Base-by-base conservation (phyloP, 148 eudicot genomes). In the Euryodendron excelsum region DNA sequence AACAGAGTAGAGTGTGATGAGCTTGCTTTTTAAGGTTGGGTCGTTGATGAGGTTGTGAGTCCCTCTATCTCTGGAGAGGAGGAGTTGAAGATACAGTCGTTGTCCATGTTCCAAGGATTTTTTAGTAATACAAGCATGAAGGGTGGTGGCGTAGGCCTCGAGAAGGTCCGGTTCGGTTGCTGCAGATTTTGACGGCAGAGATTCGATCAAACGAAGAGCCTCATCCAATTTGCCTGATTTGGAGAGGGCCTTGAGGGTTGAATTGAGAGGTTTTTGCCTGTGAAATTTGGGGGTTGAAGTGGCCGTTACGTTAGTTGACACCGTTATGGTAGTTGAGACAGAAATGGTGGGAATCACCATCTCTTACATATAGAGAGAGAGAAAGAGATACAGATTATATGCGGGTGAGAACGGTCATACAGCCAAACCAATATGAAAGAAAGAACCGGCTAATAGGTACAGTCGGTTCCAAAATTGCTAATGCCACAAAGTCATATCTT, bases 1-100 rank as follows among this genome's bases (percentile, higher is more conserved):
- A 48, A 77, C 83, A 1, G 88, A 80, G 77, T 82, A 85, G 65
- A 87, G 72, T 50, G 90, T 87, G 17, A 87, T 83, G 55, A 87
- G 61, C 74, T 84, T 87, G 65, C 83, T 78, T 27, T 48, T 82
- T 53, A 84, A 53, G 7, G 69, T 74, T 62, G 82, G 85, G 52
- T 75, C 27, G 12, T 65, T 60, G 36, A 82, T 75, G 10, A 77
- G 61, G 13, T 69, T 73, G 15, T 44, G 76, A 21, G 1, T 3
- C 28, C 50, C 37, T 72, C 20, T 73, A n/a, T n/a, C 74, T 37
- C 74, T 58, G 0, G 81, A 68, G 58, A 67, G 67, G 8, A 77
- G 87, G 61, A 85, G 82, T 28, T 85, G 85, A 45, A 31, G 79
- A 75, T 87, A 82, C 7, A 87, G n/a, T 59, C 77, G 63, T 63